Evolutionary conservation across 768 basidiomycete species (phyloP).

Genomic region (Sporobolomyces roseus): DNA sequence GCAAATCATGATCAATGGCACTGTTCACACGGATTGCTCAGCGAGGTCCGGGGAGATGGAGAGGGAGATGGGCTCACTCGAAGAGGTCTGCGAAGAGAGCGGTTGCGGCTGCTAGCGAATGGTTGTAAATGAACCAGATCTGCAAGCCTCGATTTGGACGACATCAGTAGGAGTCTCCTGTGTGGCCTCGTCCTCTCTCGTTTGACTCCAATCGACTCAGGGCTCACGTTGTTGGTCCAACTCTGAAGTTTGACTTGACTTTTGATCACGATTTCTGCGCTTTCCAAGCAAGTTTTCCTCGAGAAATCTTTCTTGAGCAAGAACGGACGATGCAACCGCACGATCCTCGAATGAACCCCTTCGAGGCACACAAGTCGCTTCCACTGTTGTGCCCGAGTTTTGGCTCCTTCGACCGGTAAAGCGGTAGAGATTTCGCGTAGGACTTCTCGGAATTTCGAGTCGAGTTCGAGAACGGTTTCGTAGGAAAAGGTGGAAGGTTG

Average conservation of each 20-base stretch:
- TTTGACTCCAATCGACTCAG: too few species aligned
- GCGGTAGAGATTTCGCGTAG: neutral
- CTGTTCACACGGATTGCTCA: neutral
- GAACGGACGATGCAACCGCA: conserved; percentile 37
- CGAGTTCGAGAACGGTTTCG: conserved; percentile 27
- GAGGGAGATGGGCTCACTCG: conserved; percentile 5
- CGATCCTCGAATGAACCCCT: conserved; percentile 17
- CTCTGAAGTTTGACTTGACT: neutral
- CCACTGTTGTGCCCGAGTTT: neutral
- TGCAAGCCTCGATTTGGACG: neutral
- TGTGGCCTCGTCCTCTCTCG: too few species aligned
- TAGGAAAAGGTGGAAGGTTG: conserved; percentile 19
- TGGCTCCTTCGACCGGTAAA: neutral
- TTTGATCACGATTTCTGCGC: conserved; percentile 20
- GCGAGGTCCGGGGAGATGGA: neutral
- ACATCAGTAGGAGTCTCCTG: too few species aligned
- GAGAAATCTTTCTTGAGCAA: conserved; percentile 25
- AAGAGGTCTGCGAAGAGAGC: conserved; percentile 40
- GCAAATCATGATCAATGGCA: conserved; percentile 25
- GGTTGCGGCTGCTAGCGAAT: conserved; percentile 29
- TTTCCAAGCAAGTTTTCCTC: conserved; percentile 24
- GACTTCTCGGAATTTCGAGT: conserved; percentile 21
- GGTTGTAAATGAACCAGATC: conserved; percentile 29
- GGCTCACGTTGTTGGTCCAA: conserved; percentile 9
- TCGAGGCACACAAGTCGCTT: conserved; percentile 12